Conservation (phyloP, 768 basidiomycete species). For the Pulveroboletus frians region DNA sequence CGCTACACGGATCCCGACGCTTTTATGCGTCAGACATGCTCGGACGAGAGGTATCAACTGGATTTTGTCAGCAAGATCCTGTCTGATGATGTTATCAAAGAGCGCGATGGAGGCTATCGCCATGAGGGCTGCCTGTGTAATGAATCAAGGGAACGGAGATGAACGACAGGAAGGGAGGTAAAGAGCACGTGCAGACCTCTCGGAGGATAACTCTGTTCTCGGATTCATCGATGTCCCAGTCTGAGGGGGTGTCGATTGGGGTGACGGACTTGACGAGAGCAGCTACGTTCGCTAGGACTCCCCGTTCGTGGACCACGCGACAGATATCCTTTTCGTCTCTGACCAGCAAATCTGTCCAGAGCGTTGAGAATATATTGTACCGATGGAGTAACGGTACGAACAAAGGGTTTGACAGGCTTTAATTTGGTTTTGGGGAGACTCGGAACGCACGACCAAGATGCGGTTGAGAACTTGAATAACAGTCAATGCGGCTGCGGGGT, state of each 20-base stretch:
- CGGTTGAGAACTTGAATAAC: slow-evolving; percentile 70
- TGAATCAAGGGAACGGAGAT: background rate
- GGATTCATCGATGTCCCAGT: slow-evolving; percentile 69
- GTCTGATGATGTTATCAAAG: slow-evolving; percentile 67
- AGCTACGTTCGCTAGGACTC: slow-evolving; percentile 54
- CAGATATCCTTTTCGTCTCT: slow-evolving; percentile 66
- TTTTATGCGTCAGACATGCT: slow-evolving; percentile 50
- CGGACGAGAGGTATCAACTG: slow-evolving; percentile 52
- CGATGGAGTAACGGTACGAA: slow-evolving; percentile 33
- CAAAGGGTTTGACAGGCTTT: slow-evolving; percentile 76
- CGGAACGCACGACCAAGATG: slow-evolving; percentile 42
- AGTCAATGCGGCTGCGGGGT: slow-evolving; percentile 47
- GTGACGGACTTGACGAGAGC: slow-evolving; percentile 50
- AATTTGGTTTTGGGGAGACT: slow-evolving; percentile 42
- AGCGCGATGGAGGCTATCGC: slow-evolving; percentile 69
- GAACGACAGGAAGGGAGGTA: background rate
- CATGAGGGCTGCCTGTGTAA: slow-evolving; percentile 60
- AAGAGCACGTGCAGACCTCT: slow-evolving; percentile 42
- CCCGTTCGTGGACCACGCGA: slow-evolving; percentile 64
- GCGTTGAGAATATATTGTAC: background rate
- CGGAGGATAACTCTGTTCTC: slow-evolving; percentile 52
- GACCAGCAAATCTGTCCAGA: slow-evolving; percentile 53
- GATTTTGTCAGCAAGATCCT: slow-evolving; percentile 56
- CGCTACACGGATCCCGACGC: slow-evolving; percentile 76
- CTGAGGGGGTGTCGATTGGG: slow-evolving; percentile 39